phyloP scores from a whole-genome alignment of 1,284 basidiomycete species.

The Gastroboletus turbinatus region DNA sequence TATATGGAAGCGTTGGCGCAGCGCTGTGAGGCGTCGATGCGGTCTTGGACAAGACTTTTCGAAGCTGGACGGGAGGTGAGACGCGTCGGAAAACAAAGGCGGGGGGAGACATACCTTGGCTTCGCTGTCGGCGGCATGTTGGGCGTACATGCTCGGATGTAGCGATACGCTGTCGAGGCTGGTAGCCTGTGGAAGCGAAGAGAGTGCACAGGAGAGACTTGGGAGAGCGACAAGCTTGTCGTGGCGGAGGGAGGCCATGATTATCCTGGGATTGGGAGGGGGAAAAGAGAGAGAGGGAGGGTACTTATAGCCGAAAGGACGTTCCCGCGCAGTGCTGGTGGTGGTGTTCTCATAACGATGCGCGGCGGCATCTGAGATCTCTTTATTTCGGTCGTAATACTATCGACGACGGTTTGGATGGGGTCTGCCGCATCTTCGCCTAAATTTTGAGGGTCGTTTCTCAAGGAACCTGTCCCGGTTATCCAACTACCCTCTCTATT shows the following conservation, averaged over 20 bases:
- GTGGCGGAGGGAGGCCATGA: slow-evolving; percentile 31
- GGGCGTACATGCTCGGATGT: slow-evolving; percentile 67
- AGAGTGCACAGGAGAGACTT: slow-evolving; percentile 63
- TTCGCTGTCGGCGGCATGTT: slow-evolving; percentile 65
- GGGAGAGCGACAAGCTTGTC: slow-evolving; percentile 66
- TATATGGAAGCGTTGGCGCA: slow-evolving; percentile 35
- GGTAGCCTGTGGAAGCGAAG: slow-evolving; percentile 66
- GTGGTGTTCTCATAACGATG: slow-evolving; percentile 26
- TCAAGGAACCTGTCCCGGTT: background rate
- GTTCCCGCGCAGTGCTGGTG: slow-evolving; percentile 9
- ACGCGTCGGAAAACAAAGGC: background rate
- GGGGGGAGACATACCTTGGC: slow-evolving; percentile 54
- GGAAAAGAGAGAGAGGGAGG: background rate
- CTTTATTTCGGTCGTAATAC: slow-evolving; percentile 15
- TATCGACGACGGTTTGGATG: slow-evolving; percentile 7
- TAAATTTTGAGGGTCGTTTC: slow-evolving; percentile 32
- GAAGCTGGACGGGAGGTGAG: slow-evolving; percentile 37
- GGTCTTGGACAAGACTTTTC: slow-evolving; percentile 51
- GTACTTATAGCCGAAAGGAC: slow-evolving; percentile 20
- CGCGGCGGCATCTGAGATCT: slow-evolving; percentile 27
- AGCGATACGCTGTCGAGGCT: slow-evolving; percentile 61
- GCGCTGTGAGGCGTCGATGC: slow-evolving; percentile 37
- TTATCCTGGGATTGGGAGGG: background rate
- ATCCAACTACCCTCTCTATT: slow-evolving; percentile 3
- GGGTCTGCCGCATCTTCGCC: slow-evolving; percentile 13